These are phyloP conservation scores for Ceratocystis ficicola DNA, from an alignment of 2,329 filamentous ascomycete genomes.

Conservation along the genomic window DNA sequence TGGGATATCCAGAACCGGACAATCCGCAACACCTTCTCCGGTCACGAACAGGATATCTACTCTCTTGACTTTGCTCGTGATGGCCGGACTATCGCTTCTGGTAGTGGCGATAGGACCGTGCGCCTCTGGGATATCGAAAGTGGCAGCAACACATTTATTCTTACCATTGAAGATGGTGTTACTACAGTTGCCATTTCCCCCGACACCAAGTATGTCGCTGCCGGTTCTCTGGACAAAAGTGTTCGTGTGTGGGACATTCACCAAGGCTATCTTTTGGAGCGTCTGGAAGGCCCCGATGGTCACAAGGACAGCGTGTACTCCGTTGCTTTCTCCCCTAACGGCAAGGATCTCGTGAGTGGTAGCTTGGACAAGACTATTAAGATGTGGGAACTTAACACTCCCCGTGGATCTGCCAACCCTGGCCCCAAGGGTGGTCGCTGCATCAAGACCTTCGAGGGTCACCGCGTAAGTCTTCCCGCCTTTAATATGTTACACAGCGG, in stretches of 20 bases:
- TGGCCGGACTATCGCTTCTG: constrained; percentile 86
- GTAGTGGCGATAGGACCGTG: constrained; percentile 86
- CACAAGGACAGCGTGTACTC: constrained; percentile 97
- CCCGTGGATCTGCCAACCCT: constrained; percentile 53
- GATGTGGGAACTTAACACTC: constrained; percentile 87
- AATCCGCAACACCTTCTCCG: constrained; percentile 88
- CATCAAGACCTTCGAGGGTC: constrained; percentile 91
- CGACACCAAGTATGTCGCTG: constrained; percentile 85
- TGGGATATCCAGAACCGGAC: constrained; percentile 81
- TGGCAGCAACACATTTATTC: constrained; percentile 66
- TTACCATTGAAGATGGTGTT: constrained; percentile 91
- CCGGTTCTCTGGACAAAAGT: constrained; percentile 92
- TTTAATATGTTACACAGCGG: too few species aligned
- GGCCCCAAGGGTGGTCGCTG: constrained; percentile 79
- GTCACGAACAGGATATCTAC: constrained; percentile 98
- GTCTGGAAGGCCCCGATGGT: constrained; percentile 81
- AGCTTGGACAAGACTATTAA: constrained; percentile 97
- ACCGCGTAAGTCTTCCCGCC: constrained; percentile 51
- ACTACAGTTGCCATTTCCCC: constrained; percentile 96
- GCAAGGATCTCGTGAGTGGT: constrained; percentile 84
- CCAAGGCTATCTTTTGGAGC: constrained; percentile 74
- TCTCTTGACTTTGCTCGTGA: constrained; percentile 90
- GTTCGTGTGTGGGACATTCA: constrained; percentile 93
- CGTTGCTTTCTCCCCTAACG: constrained; percentile 88
- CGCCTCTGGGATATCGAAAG: constrained; percentile 91